Evolutionary conservation across 108 stramenopile genomes (phyloP).

Genomic region (Skeletonema menzelii): DNA sequence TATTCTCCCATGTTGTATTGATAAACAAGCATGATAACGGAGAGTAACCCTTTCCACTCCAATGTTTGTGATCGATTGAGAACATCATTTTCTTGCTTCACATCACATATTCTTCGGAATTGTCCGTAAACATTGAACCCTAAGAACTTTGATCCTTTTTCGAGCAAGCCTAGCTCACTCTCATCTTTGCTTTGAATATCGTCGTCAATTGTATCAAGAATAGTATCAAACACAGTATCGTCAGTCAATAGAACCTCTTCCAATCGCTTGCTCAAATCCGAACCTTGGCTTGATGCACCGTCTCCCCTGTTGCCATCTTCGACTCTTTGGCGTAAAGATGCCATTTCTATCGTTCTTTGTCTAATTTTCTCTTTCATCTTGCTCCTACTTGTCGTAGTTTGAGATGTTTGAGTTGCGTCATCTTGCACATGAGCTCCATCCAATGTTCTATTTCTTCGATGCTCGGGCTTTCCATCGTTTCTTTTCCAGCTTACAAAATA

Average conservation of each 20-base stretch:
- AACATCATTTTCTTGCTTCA: constrained; percentile 35
- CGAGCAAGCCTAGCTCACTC: not conserved
- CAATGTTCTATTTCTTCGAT: not conserved
- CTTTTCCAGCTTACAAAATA: constrained; percentile 29
- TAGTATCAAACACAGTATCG: constrained; percentile 13
- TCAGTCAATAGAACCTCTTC: constrained; percentile 24
- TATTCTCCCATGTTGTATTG: constrained; percentile 70
- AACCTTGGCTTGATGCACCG: constrained; percentile 18
- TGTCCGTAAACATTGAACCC: constrained; percentile 9
- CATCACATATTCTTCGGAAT: not conserved
- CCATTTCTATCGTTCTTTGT: not conserved
- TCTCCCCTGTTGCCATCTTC: not conserved
- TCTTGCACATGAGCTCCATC: not conserved
- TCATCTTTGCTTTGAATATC: constrained; percentile 12
- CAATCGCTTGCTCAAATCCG: constrained; percentile 19
- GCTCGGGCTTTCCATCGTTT: constrained; percentile 30
- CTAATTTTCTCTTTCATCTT: not conserved
- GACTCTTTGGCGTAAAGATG: not conserved
- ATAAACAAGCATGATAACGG: constrained; percentile 77
- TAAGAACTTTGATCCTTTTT: not conserved
- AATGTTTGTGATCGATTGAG: constrained; percentile 83
- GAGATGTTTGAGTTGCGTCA: not conserved
- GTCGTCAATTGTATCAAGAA: constrained; percentile 25
- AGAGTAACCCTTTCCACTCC: constrained; percentile 87
- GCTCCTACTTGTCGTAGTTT: not conserved